A percentile compares a stretch with the other conserved stretches of the same genome.
phyloP scores from a whole-genome alignment of 257 asterid genomes.

The Solanum sitiens region DNA sequence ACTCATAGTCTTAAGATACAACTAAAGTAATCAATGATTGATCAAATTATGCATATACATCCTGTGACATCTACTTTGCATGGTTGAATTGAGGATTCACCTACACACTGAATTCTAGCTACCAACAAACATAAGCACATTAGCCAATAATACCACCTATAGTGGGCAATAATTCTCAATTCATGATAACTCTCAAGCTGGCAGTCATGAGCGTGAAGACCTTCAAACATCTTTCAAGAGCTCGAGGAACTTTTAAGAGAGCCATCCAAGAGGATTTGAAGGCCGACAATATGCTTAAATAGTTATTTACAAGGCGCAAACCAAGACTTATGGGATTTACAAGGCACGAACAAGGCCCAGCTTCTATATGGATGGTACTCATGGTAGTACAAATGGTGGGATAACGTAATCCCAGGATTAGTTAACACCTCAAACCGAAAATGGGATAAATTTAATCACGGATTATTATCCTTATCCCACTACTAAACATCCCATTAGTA shows the following conservation, averaged over 20 bases:
- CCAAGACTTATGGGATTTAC: background rate
- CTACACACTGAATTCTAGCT: background rate
- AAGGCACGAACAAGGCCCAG: background rate
- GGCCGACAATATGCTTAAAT: background rate
- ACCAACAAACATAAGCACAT: background rate
- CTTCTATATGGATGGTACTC: background rate
- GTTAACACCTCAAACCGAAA: background rate
- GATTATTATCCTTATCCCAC: background rate
- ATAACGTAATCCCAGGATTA: background rate
- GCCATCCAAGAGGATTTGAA: background rate
- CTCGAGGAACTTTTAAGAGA: background rate
- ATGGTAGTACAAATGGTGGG: background rate
- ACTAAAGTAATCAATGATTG: background rate
- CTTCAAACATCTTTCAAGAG: background rate
- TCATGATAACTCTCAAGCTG: background rate
- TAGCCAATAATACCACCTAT: background rate
- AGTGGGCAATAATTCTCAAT: background rate
- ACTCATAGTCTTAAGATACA: background rate
- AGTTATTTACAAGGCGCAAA: background rate
- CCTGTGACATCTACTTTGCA: background rate
- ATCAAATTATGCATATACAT: background rate
- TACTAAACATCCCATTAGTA: background rate
- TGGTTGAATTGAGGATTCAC: background rate
- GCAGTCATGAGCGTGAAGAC: background rate
- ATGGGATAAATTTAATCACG: no score